These are phyloP conservation scores for Haplographium delicatum DNA, from an alignment of 495 filamentous ascomycete genomes.

Conservation along the genomic window DNA sequence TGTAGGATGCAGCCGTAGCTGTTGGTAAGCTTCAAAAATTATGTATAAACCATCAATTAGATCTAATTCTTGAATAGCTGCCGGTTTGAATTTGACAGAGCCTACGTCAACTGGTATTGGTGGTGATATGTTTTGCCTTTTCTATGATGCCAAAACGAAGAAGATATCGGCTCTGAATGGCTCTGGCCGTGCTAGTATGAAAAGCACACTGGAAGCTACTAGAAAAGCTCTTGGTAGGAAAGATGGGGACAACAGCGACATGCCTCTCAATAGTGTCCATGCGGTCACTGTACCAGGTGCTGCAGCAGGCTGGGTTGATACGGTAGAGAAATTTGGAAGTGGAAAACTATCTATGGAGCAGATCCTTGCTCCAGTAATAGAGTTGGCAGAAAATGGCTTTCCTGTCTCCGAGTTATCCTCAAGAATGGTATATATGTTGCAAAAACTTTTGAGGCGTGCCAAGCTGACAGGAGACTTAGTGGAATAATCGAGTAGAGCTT, in stretches of 20 bases:
- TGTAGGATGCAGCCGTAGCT: constrained; percentile 88
- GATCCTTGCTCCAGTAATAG: constrained; percentile 77
- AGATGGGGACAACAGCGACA: constrained; percentile 53
- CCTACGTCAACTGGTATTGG: constrained; percentile 94
- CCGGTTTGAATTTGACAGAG: constrained; percentile 89
- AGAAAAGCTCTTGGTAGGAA: constrained; percentile 62
- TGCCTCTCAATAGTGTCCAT: constrained; percentile 74
- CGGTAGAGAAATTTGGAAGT: constrained; percentile 86
- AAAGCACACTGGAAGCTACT: constrained; percentile 62
- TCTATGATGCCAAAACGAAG: constrained; percentile 77
- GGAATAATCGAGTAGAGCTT: constrained; percentile 52
- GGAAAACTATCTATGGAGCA: constrained; percentile 74
- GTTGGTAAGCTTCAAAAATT: constrained; percentile 45
- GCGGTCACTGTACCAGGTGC: constrained; percentile 85
- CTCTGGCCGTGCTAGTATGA: constrained; percentile 73
- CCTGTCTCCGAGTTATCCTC: constrained; percentile 79
- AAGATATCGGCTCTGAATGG: constrained; percentile 85
- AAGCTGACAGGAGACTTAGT: constrained; percentile 45
- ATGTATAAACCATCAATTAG: neutral
- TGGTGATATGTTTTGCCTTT: constrained; percentile 97
- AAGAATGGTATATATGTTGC: constrained; percentile 51
- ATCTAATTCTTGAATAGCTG: constrained; percentile 46
- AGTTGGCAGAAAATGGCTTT: constrained; percentile 83
- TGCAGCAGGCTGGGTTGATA: constrained; percentile 91
- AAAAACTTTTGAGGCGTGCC: neutral